These are phyloP conservation scores for Plasmodium ovale DNA, from an alignment of 169 alveolate genomes.

Conservation along the genomic window DNA sequence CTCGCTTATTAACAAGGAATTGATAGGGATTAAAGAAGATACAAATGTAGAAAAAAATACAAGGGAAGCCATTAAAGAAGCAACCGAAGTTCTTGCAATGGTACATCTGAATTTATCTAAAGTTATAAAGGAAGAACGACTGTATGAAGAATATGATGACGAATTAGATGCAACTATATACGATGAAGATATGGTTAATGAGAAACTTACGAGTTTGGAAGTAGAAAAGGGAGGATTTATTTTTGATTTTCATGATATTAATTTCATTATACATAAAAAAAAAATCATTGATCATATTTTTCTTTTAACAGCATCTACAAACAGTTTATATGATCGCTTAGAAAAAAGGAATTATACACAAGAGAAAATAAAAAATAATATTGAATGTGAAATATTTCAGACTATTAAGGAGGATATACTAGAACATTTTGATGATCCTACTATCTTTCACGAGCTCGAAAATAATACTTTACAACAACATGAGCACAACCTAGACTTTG, in stretches of 20 bases:
- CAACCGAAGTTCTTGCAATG: slow-evolving; percentile 6
- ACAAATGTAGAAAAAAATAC: slow-evolving; percentile 19
- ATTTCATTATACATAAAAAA: slow-evolving; percentile 76
- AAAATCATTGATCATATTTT: slow-evolving; percentile 37
- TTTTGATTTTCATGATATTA: slow-evolving; percentile 83
- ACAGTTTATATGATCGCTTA: slow-evolving; percentile 68
- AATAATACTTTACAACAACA: slow-evolving; percentile 36
- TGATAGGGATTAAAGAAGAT: neutral
- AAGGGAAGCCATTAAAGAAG: slow-evolving; percentile 2
- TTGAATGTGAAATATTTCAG: slow-evolving; percentile 84
- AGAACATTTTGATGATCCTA: neutral
- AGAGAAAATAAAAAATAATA: slow-evolving; percentile 78
- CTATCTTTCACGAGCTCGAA: slow-evolving; percentile 20
- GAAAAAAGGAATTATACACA: slow-evolving; percentile 78
- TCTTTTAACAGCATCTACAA: slow-evolving; percentile 25
- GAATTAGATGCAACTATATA: slow-evolving; percentile 82
- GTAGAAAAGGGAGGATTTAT: slow-evolving; percentile 73
- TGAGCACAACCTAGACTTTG: slow-evolving; percentile 11
- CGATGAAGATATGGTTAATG: slow-evolving; percentile 76
- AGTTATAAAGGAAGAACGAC: slow-evolving; percentile 77
- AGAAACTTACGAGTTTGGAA: slow-evolving; percentile 52
- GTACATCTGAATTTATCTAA: slow-evolving; percentile 80
- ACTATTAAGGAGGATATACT: slow-evolving; percentile 79
- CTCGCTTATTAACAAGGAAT: slow-evolving; percentile 23
- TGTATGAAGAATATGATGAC: slow-evolving; percentile 81